Base-by-base conservation (phyloP, 169 alveolate genomes). In the Plasmodium falciparum region DNA sequence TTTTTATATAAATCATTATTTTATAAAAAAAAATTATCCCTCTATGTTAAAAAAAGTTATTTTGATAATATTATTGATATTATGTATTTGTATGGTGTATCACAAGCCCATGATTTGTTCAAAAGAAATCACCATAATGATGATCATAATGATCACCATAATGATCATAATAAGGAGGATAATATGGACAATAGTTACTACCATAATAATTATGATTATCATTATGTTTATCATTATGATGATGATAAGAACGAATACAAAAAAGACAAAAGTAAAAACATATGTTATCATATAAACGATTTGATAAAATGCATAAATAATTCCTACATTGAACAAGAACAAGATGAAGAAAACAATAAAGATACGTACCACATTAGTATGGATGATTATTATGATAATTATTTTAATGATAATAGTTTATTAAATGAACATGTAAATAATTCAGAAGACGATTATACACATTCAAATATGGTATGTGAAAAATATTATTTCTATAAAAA, bases 21-120 rank as follows among this genome's bases (percentile, higher is more conserved):
- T 83, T 83, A 83, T 61, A 83, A 83, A 58, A 83, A 83, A 62
- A 83, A 69, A 43, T 70, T 83, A 69, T 62, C 91, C 2, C 54
- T 67, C 12, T 83, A 47, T 69, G 11, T 69, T 15, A 83, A 83
- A 29, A 83, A 83, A 49, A 56, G 63, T 22, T 13, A 52, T 43
- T 33, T 83, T 63, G 83, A 83, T 39, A 69, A 83, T 50, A 58
- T 63, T 22, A 11, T 83, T 33, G 91, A 83, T 56, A 54, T 83
- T 26, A 58, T 83, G 12, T 69, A 83, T 39, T 73, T 70, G 33
- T 69, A 39, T 54, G 85, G 91, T 1, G 54, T 43, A 39, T 69
- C 50, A 13, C 73, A 83, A 39, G 26, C 83, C 12, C 20, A 22
- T 2, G 70, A 83, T 54, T 12, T 12, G 20, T 54, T 62, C 26